Percentiles rank a stretch among this genome's conserved stretches.
phyloP scores from a whole-genome alignment of 768 basidiomycete species.

The Mycena belliarum region DNA sequence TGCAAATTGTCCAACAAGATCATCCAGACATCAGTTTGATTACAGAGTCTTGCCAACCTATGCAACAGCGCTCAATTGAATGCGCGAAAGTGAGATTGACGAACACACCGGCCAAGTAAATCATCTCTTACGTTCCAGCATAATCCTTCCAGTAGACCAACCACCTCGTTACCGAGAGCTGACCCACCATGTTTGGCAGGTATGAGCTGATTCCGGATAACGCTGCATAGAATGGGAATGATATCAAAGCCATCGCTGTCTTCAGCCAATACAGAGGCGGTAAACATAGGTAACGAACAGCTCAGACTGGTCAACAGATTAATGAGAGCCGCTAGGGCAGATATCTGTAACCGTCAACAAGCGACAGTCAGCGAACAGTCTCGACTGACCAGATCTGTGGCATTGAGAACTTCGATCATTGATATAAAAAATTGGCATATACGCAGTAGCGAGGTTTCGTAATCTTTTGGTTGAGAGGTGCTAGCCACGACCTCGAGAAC shows the following conservation, averaged over 20 bases:
- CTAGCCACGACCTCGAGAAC: slow-evolving; percentile 50
- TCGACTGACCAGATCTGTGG: slow-evolving; percentile 42
- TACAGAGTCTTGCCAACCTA: slow-evolving; percentile 35
- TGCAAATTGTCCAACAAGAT: slow-evolving; percentile 53
- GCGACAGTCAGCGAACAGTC: not conserved
- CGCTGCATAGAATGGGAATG: slow-evolving; percentile 39
- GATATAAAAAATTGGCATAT: slow-evolving; percentile 39
- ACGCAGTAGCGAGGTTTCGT: slow-evolving; percentile 29
- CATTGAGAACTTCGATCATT: slow-evolving; percentile 40
- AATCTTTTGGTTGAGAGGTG: slow-evolving; percentile 33
- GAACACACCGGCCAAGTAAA: slow-evolving; percentile 39
- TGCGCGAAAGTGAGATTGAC: not conserved
- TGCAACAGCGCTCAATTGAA: not conserved
- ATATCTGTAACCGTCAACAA: slow-evolving; percentile 36
- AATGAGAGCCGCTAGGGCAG: slow-evolving; percentile 50
- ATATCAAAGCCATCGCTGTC: slow-evolving; percentile 32
- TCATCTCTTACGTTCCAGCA: slow-evolving; percentile 50
- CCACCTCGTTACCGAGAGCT: slow-evolving; percentile 40
- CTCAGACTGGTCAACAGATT: slow-evolving; percentile 51
- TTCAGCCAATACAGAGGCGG: slow-evolving; percentile 36
- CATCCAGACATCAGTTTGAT: slow-evolving; percentile 40
- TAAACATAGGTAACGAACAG: slow-evolving; percentile 51
- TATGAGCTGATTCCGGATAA: slow-evolving; percentile 42
- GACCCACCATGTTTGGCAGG: slow-evolving; percentile 33
- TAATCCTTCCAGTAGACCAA: slow-evolving; percentile 56